Conservation (phyloP, 2,329 filamentous ascomycete species). For the Cladosporium austrohemisphaericum region DNA sequence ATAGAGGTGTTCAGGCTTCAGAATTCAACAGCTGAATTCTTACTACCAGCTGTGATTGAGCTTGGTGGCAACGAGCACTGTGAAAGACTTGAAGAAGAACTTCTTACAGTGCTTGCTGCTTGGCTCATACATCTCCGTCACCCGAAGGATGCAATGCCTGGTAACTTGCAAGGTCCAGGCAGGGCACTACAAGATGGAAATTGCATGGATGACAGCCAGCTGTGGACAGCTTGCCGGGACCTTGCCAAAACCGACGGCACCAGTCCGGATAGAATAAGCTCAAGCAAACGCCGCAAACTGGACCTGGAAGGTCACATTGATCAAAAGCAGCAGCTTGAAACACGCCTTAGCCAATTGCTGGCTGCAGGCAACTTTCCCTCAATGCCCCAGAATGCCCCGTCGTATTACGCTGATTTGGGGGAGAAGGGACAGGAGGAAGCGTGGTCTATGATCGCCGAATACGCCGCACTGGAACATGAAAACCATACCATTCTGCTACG, state of each 20-base stretch:
- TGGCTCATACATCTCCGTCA: not conserved
- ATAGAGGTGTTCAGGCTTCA: not conserved
- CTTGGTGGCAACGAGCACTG: conserved; percentile 18
- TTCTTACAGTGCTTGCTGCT: not conserved
- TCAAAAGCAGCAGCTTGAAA: not conserved
- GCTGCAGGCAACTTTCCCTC: conserved; percentile 20
- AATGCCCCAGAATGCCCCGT: conserved; percentile 19
- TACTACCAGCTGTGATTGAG: conserved; percentile 19
- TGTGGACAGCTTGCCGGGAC: not conserved
- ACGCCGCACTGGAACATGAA: conserved; percentile 18
- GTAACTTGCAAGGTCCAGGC: not conserved
- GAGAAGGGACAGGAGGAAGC: conserved; percentile 22
- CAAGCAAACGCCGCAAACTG: conserved; percentile 3
- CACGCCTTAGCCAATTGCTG: conserved; percentile 18
- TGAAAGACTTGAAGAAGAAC: conserved; percentile 16
- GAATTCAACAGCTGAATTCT: conserved; percentile 20
- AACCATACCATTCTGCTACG: conserved; percentile 9
- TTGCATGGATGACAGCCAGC: not conserved
- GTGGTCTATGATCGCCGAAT: conserved; percentile 25
- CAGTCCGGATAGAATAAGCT: not conserved
- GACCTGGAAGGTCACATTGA: not conserved
- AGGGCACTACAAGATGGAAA: not conserved
- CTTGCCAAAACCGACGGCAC: not conserved
- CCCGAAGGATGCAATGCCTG: not conserved
- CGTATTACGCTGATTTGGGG: conserved; percentile 21